Base-by-base conservation (phyloP, 192 early-diverging fungal genomes). In the Phycomyces nitens region DNA sequence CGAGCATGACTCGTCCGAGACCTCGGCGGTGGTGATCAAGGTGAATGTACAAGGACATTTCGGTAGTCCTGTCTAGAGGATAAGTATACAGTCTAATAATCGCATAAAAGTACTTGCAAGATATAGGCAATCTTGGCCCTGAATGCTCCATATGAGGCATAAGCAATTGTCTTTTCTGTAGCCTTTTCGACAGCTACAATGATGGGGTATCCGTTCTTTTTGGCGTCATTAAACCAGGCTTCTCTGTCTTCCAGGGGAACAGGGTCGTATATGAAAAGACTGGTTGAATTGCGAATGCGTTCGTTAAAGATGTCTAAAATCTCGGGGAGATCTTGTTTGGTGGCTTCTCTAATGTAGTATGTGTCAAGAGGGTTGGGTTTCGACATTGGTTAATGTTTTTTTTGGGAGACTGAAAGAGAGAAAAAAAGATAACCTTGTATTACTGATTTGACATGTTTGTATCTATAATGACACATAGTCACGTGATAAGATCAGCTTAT, bases 21-120 rank as follows among this genome's bases (percentile, higher is more conserved):
- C 81, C 81, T 50, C 70, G 73, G 18, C 67, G 64, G 18, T 79
- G 76, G 42, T 80, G 78, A 43, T 78, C 68, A 21, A 68, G 54
- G 27, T 79, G 70, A 43, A 82, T 73, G 66, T 82, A 82, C 18
- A 82, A 5, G 6, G 81, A 82, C n/a, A 80, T 72, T 58, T 82
- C 81, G 3, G 76, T 71, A 27, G 81, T 72, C 27, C 81, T 82
- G 57, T n/a, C 23, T 1, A 9, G 39, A 34, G 5, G 22, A 44
- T 20, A 29, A 12, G 20, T 52, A 22, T 26, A 58, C 15, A 18
- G 56, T 24, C 0, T 24, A 29, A 55, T 16, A 55, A 11, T 23
- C 14, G 10, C 18, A 47, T 12, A 40, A 43, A 12, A 7, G 2
- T 24, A 24, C 61, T 52, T 69, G 53, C 59, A 58, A 44, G 22